These are phyloP conservation scores for Phylloporus sp. DNA, from an alignment of 768 basidiomycete genomes.

Conservation along the genomic window DNA sequence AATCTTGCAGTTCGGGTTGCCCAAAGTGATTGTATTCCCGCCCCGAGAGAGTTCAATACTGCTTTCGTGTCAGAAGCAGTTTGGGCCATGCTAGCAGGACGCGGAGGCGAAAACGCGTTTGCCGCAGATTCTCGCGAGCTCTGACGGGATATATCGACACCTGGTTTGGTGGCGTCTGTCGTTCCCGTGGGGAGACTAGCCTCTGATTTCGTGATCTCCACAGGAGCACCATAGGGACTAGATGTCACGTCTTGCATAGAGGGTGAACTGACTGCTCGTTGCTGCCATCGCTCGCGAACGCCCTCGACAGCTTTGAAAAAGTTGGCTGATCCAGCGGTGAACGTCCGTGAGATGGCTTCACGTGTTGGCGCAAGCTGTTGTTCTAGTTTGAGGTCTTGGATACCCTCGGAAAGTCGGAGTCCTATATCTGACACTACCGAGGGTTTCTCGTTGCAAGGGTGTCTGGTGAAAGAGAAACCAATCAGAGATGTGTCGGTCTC, in stretches of 20 bases:
- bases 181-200: conserved; percentile 10
- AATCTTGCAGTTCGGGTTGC: conserved; percentile 37
- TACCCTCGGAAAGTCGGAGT: conserved; percentile 84
- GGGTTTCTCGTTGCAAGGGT: conserved; percentile 90
- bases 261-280: conserved; percentile 30
- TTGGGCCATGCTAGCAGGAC: conserved; percentile 27
- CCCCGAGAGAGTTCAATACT: conserved; percentile 37
- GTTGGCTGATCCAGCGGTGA: conserved; percentile 67
- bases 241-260: conserved; percentile 22
- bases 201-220: conserved; percentile 31
- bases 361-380: conserved; percentile 91
- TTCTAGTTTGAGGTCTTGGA: conserved; percentile 89
- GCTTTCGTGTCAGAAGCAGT: conserved; percentile 33
- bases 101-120: conserved; percentile 9
- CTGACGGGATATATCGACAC: conserved; percentile 14
- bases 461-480: conserved; percentile 42
- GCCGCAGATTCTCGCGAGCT: conserved; percentile 26
- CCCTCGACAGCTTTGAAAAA: conserved; percentile 91
- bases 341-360: conserved; percentile 78
- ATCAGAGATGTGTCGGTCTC: conserved; percentile 1
- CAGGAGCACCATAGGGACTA: conserved; percentile 18
- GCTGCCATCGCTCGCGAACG: conserved; percentile 69
- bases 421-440: conserved; percentile 89
- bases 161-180: conserved; percentile 14
- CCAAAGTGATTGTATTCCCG: conserved; percentile 47